phyloP scores from a whole-genome alignment of 495 filamentous ascomycete genomes.

The Bombardia bombarda region DNA sequence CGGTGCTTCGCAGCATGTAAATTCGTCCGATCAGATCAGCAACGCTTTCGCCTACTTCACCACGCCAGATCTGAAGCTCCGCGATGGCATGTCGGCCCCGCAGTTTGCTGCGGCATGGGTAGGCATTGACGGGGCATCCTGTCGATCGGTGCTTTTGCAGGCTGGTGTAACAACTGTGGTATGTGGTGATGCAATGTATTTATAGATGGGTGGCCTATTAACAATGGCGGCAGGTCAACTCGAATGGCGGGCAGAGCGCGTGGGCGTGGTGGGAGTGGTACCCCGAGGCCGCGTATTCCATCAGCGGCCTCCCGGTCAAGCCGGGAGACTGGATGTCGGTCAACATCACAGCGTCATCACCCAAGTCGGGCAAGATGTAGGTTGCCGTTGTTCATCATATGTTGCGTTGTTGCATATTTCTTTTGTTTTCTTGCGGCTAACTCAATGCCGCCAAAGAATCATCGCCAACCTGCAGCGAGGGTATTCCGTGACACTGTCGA shows the following conservation, averaged over 20 bases:
- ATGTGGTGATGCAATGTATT: not conserved
- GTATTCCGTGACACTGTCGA: slow-evolving; percentile 35
- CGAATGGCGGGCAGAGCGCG: slow-evolving; percentile 19
- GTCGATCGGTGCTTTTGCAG: slow-evolving; percentile 17
- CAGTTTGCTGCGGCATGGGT: slow-evolving; percentile 23
- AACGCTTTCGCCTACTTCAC: slow-evolving; percentile 19
- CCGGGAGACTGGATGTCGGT: slow-evolving; percentile 49
- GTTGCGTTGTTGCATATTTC: not conserved
- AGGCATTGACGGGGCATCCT: slow-evolving; percentile 25
- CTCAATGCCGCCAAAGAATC: slow-evolving; percentile 10
- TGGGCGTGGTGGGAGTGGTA: slow-evolving; percentile 60
- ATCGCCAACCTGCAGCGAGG: slow-evolving; percentile 45
- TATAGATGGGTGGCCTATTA: not conserved
- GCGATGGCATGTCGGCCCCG: slow-evolving; percentile 9
- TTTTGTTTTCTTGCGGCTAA: not conserved
- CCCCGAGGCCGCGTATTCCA: slow-evolving; percentile 44
- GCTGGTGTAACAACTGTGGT: slow-evolving; percentile 24
- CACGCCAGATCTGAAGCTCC: slow-evolving; percentile 16
- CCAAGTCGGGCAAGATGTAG: slow-evolving; percentile 35
- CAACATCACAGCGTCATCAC: slow-evolving; percentile 36
- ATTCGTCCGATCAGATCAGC: slow-evolving; percentile 8
- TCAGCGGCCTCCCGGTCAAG: slow-evolving; percentile 38
- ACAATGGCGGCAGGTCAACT: slow-evolving; percentile 12
- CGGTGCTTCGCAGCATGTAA: slow-evolving; percentile 19
- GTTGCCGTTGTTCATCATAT: slow-evolving; percentile 1